A percentile compares a stretch with the other conserved stretches of the same genome.
phyloP scores from a whole-genome alignment of 2,329 filamentous ascomycete species.

The Hypoxylon sp. region DNA sequence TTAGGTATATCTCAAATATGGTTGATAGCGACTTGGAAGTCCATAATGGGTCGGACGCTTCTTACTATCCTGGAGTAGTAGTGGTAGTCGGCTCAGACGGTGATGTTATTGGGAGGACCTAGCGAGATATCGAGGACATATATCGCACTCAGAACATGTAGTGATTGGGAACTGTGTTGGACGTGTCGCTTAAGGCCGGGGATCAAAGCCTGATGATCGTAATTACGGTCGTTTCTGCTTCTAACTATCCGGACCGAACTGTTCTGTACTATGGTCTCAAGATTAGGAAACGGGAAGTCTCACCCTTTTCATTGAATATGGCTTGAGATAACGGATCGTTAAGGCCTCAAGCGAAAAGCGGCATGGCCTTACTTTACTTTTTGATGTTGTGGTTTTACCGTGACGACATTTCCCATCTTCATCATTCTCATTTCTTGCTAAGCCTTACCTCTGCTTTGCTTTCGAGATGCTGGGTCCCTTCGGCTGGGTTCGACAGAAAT shows the following conservation, averaged over 20 bases:
- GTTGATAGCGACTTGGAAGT: not conserved
- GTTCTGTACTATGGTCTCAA: not conserved
- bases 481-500: slow-evolving; percentile 1
- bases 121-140: not conserved
- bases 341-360: not conserved
- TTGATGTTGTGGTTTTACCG: not conserved
- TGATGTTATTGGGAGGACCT: not conserved
- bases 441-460: too few relatives aligned
- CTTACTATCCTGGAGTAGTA: too few relatives aligned
- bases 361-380: accelerated
- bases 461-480: slow-evolving; percentile 13
- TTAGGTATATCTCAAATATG: not conserved
- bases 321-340: not conserved
- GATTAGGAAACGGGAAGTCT: not conserved
- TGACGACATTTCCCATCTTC: not conserved
- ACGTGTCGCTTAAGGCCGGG: not conserved
- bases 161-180: not conserved
- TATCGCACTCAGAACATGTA: not conserved
- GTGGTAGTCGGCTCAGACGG: not conserved
- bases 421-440: not conserved
- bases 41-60: too few relatives aligned
- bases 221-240: not conserved
- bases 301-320: not conserved
- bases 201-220: not conserved
- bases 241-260: not conserved